Percentiles rank a stretch among this genome's conserved stretches.
Conservation (phyloP, 169 alveolate species). For the Plasmodium vinckei region DNA sequence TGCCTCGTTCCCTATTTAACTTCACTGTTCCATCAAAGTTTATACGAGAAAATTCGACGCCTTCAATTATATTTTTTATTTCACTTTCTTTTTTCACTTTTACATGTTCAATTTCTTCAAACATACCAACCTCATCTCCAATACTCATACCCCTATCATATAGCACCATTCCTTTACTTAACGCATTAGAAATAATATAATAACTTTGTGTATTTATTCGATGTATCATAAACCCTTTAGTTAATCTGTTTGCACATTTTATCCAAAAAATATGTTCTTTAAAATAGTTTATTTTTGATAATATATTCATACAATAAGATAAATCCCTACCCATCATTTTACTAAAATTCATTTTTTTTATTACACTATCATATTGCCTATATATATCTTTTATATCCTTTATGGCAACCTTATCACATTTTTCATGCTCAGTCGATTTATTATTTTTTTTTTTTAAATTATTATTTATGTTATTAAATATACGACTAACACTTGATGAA, state of each 20-base stretch:
- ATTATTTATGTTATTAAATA: constrained; percentile 21
- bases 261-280: constrained; percentile 36
- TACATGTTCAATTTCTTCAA: background rate
- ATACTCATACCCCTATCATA: background rate
- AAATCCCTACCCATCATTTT: constrained; percentile 72
- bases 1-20: background rate
- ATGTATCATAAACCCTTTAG: constrained; percentile 58
- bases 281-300: constrained; percentile 39
- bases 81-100: background rate
- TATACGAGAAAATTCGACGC: background rate
- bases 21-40: constrained; percentile 6
- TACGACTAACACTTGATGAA: constrained; percentile 49
- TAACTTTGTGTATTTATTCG: constrained; percentile 35
- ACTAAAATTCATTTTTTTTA: constrained; percentile 14
- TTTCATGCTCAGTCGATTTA: background rate
- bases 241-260: constrained; percentile 19
- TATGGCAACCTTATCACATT: too few species aligned
- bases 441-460: constrained; percentile 9
- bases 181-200: constrained; percentile 40
- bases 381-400: background rate
- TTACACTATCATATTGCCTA: constrained; percentile 25
- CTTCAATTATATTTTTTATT: background rate
- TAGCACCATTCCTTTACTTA: constrained; percentile 18
- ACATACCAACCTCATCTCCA: background rate
- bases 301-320: constrained; percentile 64